Conservation (phyloP, 179 eudicot species). For the Sideroxylon spinosum region DNA sequence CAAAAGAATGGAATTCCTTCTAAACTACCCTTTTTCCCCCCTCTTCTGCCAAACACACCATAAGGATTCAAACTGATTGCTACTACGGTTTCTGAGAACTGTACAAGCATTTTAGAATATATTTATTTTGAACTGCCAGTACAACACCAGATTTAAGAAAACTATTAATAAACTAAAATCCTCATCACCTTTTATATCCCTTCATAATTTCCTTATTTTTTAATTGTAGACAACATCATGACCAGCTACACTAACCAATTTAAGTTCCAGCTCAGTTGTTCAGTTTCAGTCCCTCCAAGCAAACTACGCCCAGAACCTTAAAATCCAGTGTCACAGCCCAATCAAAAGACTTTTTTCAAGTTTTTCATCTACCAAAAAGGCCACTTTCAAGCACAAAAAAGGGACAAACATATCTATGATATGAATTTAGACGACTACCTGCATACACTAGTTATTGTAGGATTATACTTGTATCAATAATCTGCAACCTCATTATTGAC, state of each 20-base stretch:
- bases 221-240: background rate
- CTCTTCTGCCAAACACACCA: background rate
- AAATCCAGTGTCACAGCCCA: background rate
- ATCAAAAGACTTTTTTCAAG: background rate
- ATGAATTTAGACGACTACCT: background rate
- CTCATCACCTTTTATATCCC: background rate
- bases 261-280: background rate
- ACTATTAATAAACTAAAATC: background rate
- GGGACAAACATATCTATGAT: background rate
- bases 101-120: background rate
- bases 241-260: background rate
- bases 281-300: background rate
- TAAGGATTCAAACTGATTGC: background rate
- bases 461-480: background rate
- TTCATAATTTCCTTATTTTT: background rate
- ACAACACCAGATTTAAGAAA: background rate
- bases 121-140: background rate
- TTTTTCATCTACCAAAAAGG: background rate
- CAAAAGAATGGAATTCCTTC: no score
- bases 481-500: background rate
- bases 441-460: background rate
- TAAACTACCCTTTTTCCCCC: no score
- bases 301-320: background rate
- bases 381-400: background rate
- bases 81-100: background rate